A percentile compares a stretch with the other conserved stretches of the same genome.
Evolutionary conservation across 208 protist species (phyloP).

Genomic region (Leishmania mexicana): DNA sequence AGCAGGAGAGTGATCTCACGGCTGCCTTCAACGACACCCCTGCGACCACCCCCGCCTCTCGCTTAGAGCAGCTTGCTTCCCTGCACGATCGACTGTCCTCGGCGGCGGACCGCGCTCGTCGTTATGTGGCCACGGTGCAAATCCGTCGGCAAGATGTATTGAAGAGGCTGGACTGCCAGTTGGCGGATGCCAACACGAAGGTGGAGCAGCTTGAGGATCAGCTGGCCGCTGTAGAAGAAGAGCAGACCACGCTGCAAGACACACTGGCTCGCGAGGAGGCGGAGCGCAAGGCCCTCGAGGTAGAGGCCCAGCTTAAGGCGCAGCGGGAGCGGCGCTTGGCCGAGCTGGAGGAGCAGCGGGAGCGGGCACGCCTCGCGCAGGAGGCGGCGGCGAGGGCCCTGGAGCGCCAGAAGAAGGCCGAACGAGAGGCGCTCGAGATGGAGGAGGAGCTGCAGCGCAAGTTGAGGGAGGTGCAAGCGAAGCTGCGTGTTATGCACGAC

Average conservation of each 20-base stretch:
- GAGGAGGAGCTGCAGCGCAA: slow-evolving; percentile 70
- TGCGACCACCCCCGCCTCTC: slow-evolving; percentile 22
- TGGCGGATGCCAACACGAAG: slow-evolving; percentile 32
- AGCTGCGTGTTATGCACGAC: slow-evolving; percentile 33
- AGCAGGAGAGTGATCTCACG: slow-evolving; percentile 24
- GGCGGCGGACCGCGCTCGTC: slow-evolving; percentile 43
- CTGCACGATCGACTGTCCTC: slow-evolving; percentile 50
- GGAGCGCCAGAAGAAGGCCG: slow-evolving; percentile 60
- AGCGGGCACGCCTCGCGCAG: slow-evolving; percentile 64
- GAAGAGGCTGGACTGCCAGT: slow-evolving; percentile 28
- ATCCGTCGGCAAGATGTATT: slow-evolving; percentile 29
- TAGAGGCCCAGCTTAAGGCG: slow-evolving; percentile 50
- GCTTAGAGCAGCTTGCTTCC: slow-evolving; percentile 32
- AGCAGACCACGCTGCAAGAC: slow-evolving; percentile 30
- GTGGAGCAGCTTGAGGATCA: slow-evolving; percentile 27
- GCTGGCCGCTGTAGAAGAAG: slow-evolving; percentile 25
- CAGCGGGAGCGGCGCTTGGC: slow-evolving; percentile 59
- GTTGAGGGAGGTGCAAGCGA: slow-evolving; percentile 56
- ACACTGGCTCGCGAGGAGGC: slow-evolving; percentile 37
- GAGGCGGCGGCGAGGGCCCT: slow-evolving; percentile 60
- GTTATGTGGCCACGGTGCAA: slow-evolving; percentile 27
- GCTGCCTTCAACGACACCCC: slow-evolving; percentile 17
- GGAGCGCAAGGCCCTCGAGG: slow-evolving; percentile 57
- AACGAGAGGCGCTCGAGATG: slow-evolving; percentile 57
- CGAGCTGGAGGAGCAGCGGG: slow-evolving; percentile 59